Percentiles rank a stretch among this genome's conserved stretches.
Evolutionary conservation across 345 rosid genomes (phyloP).

Genomic region (Ricinus communis): DNA sequence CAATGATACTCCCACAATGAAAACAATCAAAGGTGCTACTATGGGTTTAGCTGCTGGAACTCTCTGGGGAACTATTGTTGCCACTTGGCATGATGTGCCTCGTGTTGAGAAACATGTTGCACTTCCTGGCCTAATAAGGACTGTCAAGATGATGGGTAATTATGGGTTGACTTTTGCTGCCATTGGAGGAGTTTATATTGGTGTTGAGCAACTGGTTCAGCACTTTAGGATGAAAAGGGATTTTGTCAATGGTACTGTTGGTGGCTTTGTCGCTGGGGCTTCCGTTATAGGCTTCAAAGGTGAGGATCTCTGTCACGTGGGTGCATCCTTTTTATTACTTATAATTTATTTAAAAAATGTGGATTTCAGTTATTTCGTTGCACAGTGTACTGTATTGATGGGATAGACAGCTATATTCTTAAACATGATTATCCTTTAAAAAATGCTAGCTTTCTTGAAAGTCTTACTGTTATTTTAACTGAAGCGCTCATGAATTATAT

Average conservation of each 20-base stretch:
- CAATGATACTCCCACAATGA: constrained; percentile 66
- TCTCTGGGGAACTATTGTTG: constrained; percentile 82
- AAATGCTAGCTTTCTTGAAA: not conserved
- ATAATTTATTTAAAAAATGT: not conserved
- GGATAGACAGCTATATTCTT: not conserved
- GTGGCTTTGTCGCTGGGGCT: constrained; percentile 97
- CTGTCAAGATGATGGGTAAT: constrained; percentile 94
- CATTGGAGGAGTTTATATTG: constrained; percentile 94
- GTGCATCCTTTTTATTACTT: not conserved
- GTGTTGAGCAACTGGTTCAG: constrained; percentile 89
- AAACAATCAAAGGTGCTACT: constrained; percentile 82
- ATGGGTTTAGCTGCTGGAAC: constrained; percentile 80
- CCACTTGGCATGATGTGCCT: constrained; percentile 94
- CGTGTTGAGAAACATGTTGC: constrained; percentile 96
- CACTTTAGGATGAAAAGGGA: constrained; percentile 76
- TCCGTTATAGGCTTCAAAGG: constrained; percentile 82
- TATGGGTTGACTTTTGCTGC: constrained; percentile 92
- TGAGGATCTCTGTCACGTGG: constrained; percentile 19
- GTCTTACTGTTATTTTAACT: not conserved
- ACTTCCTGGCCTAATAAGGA: constrained; percentile 86
- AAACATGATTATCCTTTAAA: not conserved
- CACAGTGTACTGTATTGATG: not conserved
- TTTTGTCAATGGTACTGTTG: constrained; percentile 85
- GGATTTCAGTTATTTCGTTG: not conserved
- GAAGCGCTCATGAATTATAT: not conserved